Percentiles rank a stretch among this genome's conserved stretches.
Evolutionary conservation across 2,329 filamentous ascomycete genomes (phyloP).

Genomic region (Ploettnerulaceae sp.): DNA sequence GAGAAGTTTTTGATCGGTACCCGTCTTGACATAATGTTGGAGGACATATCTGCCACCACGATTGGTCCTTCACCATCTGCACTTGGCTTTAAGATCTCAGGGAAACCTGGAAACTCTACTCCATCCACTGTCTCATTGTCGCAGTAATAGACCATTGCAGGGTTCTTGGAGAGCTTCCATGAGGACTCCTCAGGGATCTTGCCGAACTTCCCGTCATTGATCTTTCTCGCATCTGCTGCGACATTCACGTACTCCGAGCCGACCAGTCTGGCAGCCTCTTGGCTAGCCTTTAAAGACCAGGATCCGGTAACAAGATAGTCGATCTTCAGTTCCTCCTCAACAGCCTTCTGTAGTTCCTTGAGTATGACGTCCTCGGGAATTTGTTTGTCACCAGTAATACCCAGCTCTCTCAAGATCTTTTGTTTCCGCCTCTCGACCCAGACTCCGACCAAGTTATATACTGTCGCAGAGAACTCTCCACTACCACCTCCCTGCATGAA

Average conservation of each 20-base stretch:
- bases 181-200: constrained; percentile 70
- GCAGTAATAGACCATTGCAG: constrained; percentile 76
- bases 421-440: constrained; percentile 71
- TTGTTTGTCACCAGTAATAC: constrained; percentile 41
- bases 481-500: constrained; percentile 86
- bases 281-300: constrained; percentile 85
- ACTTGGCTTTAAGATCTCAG: constrained; percentile 54
- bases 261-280: constrained; percentile 74
- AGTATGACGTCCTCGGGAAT: constrained; percentile 51
- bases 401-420: constrained; percentile 52
- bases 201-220: constrained; percentile 78
- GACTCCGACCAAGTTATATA: constrained; percentile 77
- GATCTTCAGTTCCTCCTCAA: constrained; percentile 67
- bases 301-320: constrained; percentile 88
- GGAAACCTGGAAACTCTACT: constrained; percentile 78
- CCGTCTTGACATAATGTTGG: constrained; percentile 81
- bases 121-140: constrained; percentile 94
- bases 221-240: constrained; percentile 60
- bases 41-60: constrained; percentile 89
- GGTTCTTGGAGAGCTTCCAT: constrained; percentile 67
- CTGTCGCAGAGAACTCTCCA: constrained; percentile 77
- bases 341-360: constrained; percentile 54
- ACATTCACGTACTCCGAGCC: constrained; percentile 78
- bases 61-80: constrained; percentile 62
- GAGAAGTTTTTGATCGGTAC: constrained; percentile 77